A percentile compares a stretch with the other conserved stretches of the same genome.
Conservation (phyloP, 352 stramenopile species). For the Phytopythium vexans region DNA sequence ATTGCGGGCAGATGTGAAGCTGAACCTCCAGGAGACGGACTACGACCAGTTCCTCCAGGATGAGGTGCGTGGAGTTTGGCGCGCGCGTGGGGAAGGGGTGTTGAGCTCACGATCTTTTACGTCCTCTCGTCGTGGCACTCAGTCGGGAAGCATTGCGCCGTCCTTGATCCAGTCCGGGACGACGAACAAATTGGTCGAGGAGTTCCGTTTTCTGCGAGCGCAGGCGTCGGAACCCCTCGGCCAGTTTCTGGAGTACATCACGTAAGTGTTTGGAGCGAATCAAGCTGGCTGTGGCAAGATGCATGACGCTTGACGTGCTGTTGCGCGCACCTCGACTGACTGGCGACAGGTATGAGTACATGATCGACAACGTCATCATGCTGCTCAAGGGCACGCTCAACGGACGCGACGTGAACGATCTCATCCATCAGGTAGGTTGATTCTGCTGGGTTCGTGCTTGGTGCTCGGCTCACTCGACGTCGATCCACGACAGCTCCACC, state of each 20-base stretch:
- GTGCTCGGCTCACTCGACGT: not conserved
- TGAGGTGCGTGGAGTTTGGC: conserved; percentile 46
- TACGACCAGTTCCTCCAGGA: conserved; percentile 96
- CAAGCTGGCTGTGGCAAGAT: not conserved
- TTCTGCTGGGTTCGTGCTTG: not conserved
- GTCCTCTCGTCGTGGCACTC: conserved; percentile 19
- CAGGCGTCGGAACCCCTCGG: conserved; percentile 95
- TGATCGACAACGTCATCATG: conserved; percentile 99
- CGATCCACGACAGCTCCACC: conserved; percentile 88
- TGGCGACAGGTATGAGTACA: conserved; percentile 93
- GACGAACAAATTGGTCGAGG: conserved; percentile 89
- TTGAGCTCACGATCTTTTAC: not conserved
- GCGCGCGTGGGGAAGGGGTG: not conserved
- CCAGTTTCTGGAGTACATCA: conserved; percentile 99
- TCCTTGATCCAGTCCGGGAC: conserved; percentile 82
- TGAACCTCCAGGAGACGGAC: conserved; percentile 98
- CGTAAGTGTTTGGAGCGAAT: conserved; percentile 52
- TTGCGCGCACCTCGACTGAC: not conserved
- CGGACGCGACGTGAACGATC: conserved; percentile 96
- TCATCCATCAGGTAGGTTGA: conserved; percentile 87
- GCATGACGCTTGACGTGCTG: not conserved
- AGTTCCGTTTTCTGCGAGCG: conserved; percentile 97
- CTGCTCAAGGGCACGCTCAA: conserved; percentile 98
- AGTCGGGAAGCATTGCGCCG: conserved; percentile 67
- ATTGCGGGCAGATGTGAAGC: conserved; percentile 68